Evolutionary conservation across 495 filamentous ascomycete genomes (phyloP), one percentile per base, ranked within the genome.

Genomic region (Tirmania nivea): DNA sequence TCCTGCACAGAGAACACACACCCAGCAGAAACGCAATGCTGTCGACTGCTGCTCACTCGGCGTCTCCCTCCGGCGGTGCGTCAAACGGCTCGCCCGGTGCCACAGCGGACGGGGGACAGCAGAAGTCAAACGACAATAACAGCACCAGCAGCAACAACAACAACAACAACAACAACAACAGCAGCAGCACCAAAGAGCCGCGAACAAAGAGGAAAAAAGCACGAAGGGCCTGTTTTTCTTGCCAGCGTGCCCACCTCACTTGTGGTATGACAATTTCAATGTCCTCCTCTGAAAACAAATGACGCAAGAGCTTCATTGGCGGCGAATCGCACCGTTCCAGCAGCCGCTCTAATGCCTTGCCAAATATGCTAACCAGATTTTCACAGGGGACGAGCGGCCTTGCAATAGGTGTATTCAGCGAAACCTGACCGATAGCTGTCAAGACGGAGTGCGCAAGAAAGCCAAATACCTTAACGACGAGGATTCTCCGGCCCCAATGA

Each of bases 401-500:
- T 97, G 90, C 67, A 76, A 85, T 61, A 76, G 90, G 63, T 97
- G 90, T 68, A 84, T 94, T 56, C 94, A 94, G 66, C 81, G 89
- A 49, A 84, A 85, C 17, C 75, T 95, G 48, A 83, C 85, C 56
- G 85, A 94, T 65, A 75, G 75, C 39, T 97, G 90, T 65, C 85
- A 93, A 63, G 90, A 97, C 63, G 90, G 90, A 45, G 86, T 94
- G 39, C 82, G 90, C 56, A 96, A 97, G 69, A 97, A 96, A 73
- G 90, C 90, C 57, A 97, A 97, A 66, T 97, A 97, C 70, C 81
- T 97, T 49, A 88, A 94, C 68, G 90, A 95, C 71, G 86, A 89
- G 25, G 86, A 88, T 19, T 14, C 14, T 47, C 14, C 14, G 14
- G 42, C 14, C 42, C 4, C 42, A 6, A n/a, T 19, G 42, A 19